Evolutionary conservation across 176 grass and related monocot genomes (phyloP).

Genomic region (Phoenix roebelenii): DNA sequence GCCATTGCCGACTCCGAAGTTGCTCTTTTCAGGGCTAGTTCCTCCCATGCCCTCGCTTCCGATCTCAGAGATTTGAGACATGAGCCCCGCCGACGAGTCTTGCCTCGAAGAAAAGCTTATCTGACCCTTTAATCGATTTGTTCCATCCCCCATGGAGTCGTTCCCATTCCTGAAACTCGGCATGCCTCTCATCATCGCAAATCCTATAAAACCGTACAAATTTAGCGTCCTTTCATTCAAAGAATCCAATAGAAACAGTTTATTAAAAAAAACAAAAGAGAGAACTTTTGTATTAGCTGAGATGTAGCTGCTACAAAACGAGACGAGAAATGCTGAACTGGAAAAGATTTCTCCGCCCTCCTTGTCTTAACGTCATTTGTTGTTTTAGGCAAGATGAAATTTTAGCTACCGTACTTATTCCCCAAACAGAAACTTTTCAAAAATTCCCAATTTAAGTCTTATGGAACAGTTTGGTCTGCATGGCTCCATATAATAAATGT

Average conservation of each 20-base stretch:
- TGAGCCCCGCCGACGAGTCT: slow-evolving; percentile 38
- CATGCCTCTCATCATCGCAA: slow-evolving; percentile 65
- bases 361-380: too few species aligned
- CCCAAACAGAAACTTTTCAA: slow-evolving; percentile 42
- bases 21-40: slow-evolving; percentile 51
- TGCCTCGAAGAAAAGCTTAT: slow-evolving; percentile 91
- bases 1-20: neutral
- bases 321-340: too few species aligned
- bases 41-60: slow-evolving; percentile 68
- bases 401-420: too few species aligned
- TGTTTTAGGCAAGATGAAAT: too few species aligned
- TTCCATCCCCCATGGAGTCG: slow-evolving; percentile 15
- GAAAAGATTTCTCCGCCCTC: too few species aligned
- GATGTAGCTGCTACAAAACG: too few species aligned
- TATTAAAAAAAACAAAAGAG: neutral
- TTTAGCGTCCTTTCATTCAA: too few species aligned
- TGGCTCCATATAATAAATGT: neutral
- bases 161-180: slow-evolving; percentile 37
- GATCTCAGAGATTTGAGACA: slow-evolving; percentile 99
- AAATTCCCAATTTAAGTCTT: neutral
- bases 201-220: slow-evolving; percentile 33
- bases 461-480: too few species aligned
- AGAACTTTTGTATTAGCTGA: too few species aligned
- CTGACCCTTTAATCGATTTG: slow-evolving; percentile 55
- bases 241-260: neutral